These are phyloP conservation scores for Alternaria gaisen DNA, from an alignment of 2,329 filamentous ascomycete genomes.

Conservation along the genomic window DNA sequence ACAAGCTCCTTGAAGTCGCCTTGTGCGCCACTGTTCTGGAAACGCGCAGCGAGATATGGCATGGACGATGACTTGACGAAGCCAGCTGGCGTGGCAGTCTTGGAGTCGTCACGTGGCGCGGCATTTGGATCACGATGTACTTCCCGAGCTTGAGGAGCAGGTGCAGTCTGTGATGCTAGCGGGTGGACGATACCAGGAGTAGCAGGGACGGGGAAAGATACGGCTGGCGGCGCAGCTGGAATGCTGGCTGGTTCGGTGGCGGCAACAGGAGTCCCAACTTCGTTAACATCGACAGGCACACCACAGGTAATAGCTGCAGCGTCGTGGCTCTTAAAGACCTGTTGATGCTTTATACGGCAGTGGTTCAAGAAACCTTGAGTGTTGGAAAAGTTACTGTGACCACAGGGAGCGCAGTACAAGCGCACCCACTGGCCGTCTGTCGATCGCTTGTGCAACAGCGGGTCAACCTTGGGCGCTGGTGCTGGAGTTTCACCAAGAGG, in stretches of 20 bases:
- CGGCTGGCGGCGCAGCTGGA: conserved; percentile 39
- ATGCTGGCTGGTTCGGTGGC: conserved; percentile 43
- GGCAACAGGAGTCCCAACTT: conserved; percentile 51
- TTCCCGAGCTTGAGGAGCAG: conserved; percentile 38
- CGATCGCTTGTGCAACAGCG: conserved; percentile 83
- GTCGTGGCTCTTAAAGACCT: conserved; percentile 95
- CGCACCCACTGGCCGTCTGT: conserved; percentile 86
- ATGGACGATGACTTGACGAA: conserved; percentile 53
- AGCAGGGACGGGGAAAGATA: conserved; percentile 38
- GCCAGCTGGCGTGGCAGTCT: conserved; percentile 23
- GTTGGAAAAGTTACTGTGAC: conserved; percentile 90
- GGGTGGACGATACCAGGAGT: conserved; percentile 49
- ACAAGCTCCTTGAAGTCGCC: conserved; percentile 52
- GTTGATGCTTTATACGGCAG: conserved; percentile 92
- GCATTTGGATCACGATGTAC: conserved; percentile 44
- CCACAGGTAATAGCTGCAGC: conserved; percentile 90
- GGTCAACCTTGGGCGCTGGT: conserved; percentile 72
- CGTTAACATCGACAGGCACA: conserved; percentile 77
- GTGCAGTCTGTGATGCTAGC: conserved; percentile 40
- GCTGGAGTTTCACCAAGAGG: conserved; percentile 54
- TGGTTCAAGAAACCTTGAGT: conserved; percentile 99
- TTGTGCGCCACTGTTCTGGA: conserved; percentile 53
- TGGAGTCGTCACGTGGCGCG: conserved; percentile 26
- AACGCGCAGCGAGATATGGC: conserved; percentile 53
- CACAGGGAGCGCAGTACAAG: conserved; percentile 85